phyloP scores from a whole-genome alignment of 1,284 basidiomycete species.

The Fistulinella cinereoalba region DNA sequence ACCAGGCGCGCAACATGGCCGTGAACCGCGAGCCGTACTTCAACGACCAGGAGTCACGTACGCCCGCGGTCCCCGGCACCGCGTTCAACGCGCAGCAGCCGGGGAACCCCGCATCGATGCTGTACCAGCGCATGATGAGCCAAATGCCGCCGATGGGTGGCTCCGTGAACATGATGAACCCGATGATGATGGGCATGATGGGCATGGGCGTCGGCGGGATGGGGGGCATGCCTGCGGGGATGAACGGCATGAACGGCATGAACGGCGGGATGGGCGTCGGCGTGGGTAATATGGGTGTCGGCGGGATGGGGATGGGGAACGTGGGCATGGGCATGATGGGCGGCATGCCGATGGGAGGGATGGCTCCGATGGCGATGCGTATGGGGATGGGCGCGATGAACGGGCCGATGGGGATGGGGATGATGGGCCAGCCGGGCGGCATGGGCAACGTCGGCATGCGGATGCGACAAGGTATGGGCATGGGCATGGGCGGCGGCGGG shows the following conservation, averaged over 20 bases:
- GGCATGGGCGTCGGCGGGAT: constrained; percentile 40
- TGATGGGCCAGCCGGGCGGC: constrained; percentile 30
- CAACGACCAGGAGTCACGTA: constrained; percentile 33
- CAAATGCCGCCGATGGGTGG: constrained; percentile 47
- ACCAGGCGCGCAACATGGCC: constrained; percentile 42
- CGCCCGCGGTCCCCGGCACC: constrained; percentile 28
- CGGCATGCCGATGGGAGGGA: constrained; percentile 36
- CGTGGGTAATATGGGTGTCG: constrained; percentile 37
- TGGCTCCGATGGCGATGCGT: constrained; percentile 33
- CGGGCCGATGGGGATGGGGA: constrained; percentile 31
- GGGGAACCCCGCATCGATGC: constrained; percentile 48
- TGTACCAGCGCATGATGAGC: constrained; percentile 57
- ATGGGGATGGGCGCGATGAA: constrained; percentile 44
- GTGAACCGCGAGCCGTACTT: constrained; percentile 29
- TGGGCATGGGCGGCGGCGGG: constrained; percentile 33
- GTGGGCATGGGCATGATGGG: constrained; percentile 29
- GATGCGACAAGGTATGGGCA: constrained; percentile 34
- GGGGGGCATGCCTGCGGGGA: constrained; percentile 28
- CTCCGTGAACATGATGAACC: constrained; percentile 36
- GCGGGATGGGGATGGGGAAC: constrained; percentile 41
- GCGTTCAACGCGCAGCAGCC: constrained; percentile 35
- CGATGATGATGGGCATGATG: constrained; percentile 40
- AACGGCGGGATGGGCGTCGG: constrained; percentile 24
- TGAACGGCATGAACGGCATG: constrained; percentile 35
- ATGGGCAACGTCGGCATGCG: constrained; percentile 33